Evolutionary conservation across 208 protist species (phyloP), one percentile per base, ranked within the genome.

Genomic region (Willaertia magna): DNA sequence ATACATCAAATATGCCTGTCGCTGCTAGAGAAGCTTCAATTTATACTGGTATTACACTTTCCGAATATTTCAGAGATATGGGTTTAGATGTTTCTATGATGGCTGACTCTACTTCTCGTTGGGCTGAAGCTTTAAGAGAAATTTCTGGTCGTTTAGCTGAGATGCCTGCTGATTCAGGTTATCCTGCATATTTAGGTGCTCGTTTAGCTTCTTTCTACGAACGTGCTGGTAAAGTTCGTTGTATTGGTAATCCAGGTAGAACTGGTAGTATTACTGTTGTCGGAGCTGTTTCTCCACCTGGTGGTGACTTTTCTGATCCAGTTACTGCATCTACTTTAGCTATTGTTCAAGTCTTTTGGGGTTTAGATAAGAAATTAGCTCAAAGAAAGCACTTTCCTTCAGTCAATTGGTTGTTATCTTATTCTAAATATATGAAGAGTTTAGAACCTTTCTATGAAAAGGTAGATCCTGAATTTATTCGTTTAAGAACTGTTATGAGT

Each of bases 311-410:
- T 91, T 98, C 98, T 52, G 98, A 99, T 90, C 98, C 98, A 34
- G 98, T 99, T 40, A 99, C 98, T 44, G 95, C 97, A 40, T 96
- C 98, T 30, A 99, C 98, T 43, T 93, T 99, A 42, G 94, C 94
- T 90, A 99, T 99, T 88, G 98, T 99, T 59, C 98, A 99, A 93
- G 98, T 99, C 43, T 99, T 99, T 93, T 99, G 98, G 98, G 98
- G 98, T 89, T 93, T 99, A 9, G 97, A 99, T 93, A 99, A 99
- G 95, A 99, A 98, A 86, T 94, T 99, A 9, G 99, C 98, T 4
- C 98, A 99, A 94, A 92, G 98, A 81, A 99, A 99, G 94, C 99
- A 99, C 94, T 99, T 99, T 94, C 99, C 99, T 47, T 99, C 98
- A 12, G 96, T 99, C 47, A 99, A 99, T 93, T 99, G 99, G 99